Conservation (phyloP, 2,329 filamentous ascomycete genomes). For the Pseudomassariella vexata region DNA sequence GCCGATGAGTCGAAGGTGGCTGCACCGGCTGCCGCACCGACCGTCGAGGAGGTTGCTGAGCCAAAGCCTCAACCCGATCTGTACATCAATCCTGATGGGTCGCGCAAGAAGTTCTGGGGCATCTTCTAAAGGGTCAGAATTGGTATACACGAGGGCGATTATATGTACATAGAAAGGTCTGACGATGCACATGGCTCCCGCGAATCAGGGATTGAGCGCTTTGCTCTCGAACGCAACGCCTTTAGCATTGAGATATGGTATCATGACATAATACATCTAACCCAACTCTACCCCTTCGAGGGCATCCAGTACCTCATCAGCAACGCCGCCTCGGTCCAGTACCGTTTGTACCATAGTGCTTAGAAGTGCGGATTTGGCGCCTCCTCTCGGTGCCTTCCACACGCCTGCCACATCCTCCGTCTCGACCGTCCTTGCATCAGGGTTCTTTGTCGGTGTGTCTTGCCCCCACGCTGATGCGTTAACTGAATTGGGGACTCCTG, state of each 20-base stretch:
- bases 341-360: conserved; percentile 71
- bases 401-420: conserved; percentile 63
- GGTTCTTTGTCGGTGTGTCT: conserved; percentile 28
- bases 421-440: conserved; percentile 37
- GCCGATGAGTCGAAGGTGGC: conserved; percentile 15
- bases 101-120: conserved; percentile 76
- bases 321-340: conserved; percentile 71
- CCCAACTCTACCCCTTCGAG: conserved; percentile 67
- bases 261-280: conserved; percentile 16
- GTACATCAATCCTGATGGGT: conserved; percentile 21
- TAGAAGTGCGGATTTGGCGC: conserved; percentile 69
- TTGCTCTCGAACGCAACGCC: no score
- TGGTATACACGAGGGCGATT: no score
- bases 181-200: no score
- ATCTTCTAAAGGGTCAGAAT: conserved; percentile 62
- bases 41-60: conserved; percentile 6
- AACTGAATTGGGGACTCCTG: conserved; percentile 59
- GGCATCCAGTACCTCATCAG: conserved; percentile 78
- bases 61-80: background rate
- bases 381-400: conserved; percentile 81
- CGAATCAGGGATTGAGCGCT: no score
- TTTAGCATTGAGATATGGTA: conserved; percentile 11
- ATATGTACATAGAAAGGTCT: no score
- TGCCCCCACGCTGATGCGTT: conserved; percentile 48
- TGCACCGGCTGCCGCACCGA: conserved; percentile 2